Evolutionary conservation across 176 grass and related monocot species (phyloP), one percentile per base, ranked within the genome.

Genomic region (Oryza glumipatula): DNA sequence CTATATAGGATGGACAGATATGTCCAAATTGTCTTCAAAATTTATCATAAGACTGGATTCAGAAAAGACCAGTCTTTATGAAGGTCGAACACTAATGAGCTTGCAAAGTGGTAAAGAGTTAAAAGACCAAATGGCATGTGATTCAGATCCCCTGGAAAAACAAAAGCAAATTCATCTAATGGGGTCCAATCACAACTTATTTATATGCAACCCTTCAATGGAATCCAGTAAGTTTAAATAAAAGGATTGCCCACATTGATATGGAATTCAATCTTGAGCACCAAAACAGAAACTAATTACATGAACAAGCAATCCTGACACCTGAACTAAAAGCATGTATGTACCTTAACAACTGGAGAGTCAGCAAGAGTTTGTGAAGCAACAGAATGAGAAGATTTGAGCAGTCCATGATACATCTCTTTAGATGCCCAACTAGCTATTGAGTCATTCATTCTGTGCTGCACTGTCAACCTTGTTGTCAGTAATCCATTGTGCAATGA

Each of bases 361-460:
- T 98, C 93, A 36, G 88, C 87, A 88, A 98, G 96, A 85, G 95
- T 91, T 94, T 95, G 91, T 1, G 91, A 92, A 70, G 96, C 90
- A 65, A 95, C 96, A 48, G 84, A 90, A 41, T 32, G 85, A 80
- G 93, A 91, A 33, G 93, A 98, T 72, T 90, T 72, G 35, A 95
- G 82, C 51, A 90, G 45, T 35, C 93, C 93, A 33, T 88, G 73
- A 82, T 95, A 98, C 96, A 98, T 98, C 91, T 98, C 96, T 48
- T 90, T 95, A 49, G 96, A 98, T 80, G 93, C 93, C 96, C 96
- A 98, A 80, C 90, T 95, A 28, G 96, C 91, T 79, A 98, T 95
- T 77, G 93, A 88, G 92, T 98, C 89, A 80, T 95, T 87, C 96
- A 98, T 98, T 87, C 93, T 90, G 65, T 94, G 93, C 65, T 98